phyloP scores from a whole-genome alignment of 2,329 filamentous ascomycete genomes.

The Tolypocladium amazonense region DNA sequence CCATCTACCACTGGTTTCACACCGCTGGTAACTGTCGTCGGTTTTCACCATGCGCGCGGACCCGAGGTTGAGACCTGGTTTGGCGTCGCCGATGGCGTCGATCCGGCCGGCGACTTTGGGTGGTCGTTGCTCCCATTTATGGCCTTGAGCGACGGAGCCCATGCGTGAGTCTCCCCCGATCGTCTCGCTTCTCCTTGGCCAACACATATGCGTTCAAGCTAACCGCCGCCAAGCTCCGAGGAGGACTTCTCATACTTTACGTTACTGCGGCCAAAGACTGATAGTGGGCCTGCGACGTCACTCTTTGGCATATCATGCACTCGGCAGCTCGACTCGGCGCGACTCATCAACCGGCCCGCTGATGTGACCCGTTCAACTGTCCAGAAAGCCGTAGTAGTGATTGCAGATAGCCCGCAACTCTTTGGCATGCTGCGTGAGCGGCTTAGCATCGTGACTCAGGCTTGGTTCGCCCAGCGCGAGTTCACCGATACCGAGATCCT shows the following conservation, averaged over 20 bases:
- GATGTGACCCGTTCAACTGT: constrained; percentile 97
- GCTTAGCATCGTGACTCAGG: constrained; percentile 79
- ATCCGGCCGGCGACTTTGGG: constrained; percentile 75
- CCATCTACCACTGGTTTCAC: constrained; percentile 33
- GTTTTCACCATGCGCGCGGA: constrained; percentile 76
- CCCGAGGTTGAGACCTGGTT: constrained; percentile 94
- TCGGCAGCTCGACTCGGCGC: constrained; percentile 72
- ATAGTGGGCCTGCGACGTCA: constrained; percentile 54
- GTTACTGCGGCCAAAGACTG: constrained; percentile 54
- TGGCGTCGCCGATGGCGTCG: constrained; percentile 59
- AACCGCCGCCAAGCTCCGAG: constrained; percentile 46
- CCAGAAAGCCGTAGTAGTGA: constrained; percentile 94
- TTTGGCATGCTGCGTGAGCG: constrained; percentile 89
- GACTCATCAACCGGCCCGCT: constrained; percentile 65
- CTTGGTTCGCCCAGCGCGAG: constrained; percentile 92
- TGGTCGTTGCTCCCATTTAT: constrained; percentile 93
- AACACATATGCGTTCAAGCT: constrained; percentile 1
- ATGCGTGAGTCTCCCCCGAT: constrained; percentile 53
- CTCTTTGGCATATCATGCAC: constrained; percentile 96
- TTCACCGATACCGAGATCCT: constrained; percentile 89
- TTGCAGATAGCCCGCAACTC: constrained; percentile 79
- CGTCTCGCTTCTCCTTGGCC: background rate
- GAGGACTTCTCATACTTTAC: constrained; percentile 99
- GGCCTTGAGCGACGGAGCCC: constrained; percentile 90
- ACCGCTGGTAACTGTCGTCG: constrained; percentile 69